Evolutionary conservation across 2,329 filamentous ascomycete genomes (phyloP).

Genomic region (Arthrinium puccinioides): DNA sequence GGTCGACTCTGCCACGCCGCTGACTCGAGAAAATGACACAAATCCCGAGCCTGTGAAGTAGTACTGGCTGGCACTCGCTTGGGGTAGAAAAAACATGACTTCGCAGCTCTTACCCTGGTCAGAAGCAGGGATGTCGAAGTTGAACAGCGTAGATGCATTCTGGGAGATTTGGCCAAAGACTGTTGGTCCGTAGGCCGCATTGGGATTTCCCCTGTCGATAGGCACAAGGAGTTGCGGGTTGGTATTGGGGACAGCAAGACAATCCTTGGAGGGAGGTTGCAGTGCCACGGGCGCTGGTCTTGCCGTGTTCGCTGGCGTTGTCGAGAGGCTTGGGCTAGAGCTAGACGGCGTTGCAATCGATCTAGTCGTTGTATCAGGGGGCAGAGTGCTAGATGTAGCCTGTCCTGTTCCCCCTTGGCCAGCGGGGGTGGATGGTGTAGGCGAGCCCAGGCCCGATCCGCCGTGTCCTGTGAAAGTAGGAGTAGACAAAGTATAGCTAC

Average conservation of each 20-base stretch:
- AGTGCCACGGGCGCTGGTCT: neutral
- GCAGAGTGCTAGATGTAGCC: neutral
- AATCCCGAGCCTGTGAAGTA: constrained; percentile 44
- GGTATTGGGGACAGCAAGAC: neutral
- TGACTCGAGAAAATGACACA: constrained; percentile 42
- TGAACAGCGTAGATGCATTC: constrained; percentile 53
- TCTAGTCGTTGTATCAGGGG: neutral
- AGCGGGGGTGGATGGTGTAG: too few species aligned
- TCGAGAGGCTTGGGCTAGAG: neutral
- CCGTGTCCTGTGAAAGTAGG: too few species aligned
- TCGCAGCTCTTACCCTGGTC: constrained; percentile 53
- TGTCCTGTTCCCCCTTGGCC: too few species aligned
- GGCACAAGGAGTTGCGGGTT: constrained; percentile 35
- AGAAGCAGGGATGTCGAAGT: constrained; percentile 55
- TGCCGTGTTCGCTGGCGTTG: neutral
- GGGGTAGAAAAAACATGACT: constrained; percentile 59
- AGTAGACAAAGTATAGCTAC: neutral
- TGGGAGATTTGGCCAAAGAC: constrained; percentile 49
- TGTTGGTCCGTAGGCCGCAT: constrained; percentile 42
- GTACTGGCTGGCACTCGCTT: constrained; percentile 47
- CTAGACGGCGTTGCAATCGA: neutral
- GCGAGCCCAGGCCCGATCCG: too few species aligned
- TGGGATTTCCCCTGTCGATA: constrained; percentile 45
- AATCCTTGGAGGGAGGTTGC: neutral
- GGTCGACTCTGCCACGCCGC: constrained; percentile 30